A percentile compares a stretch with the other conserved stretches of the same genome.
Conservation (phyloP, 2,329 filamentous ascomycete genomes). For the Fusarium drepaniforme region DNA sequence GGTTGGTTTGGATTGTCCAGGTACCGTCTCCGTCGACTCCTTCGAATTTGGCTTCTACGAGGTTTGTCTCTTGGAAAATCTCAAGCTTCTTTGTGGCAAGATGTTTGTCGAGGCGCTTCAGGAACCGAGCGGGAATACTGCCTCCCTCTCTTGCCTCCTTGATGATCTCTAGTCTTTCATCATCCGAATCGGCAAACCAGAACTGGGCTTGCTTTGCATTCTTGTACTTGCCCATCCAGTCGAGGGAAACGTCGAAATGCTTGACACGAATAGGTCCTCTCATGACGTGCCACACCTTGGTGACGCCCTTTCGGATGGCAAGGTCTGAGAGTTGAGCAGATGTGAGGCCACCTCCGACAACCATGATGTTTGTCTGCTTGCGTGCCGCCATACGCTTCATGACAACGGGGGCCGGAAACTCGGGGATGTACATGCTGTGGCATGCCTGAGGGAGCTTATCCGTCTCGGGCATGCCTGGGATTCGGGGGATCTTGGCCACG, state of each 20-base stretch:
- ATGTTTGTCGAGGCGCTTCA: slow-evolving; percentile 75
- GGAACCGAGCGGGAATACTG: slow-evolving; percentile 78
- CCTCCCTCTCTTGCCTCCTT: slow-evolving; percentile 77
- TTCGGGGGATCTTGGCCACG: slow-evolving; percentile 61
- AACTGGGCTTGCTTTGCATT: slow-evolving; percentile 83
- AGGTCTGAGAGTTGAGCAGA: slow-evolving; percentile 80
- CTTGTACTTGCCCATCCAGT: slow-evolving; percentile 86
- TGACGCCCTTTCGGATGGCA: slow-evolving; percentile 72
- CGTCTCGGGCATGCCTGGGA: slow-evolving; percentile 48
- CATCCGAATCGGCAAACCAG: slow-evolving; percentile 80
- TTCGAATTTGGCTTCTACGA: slow-evolving; percentile 66
- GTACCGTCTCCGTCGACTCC: slow-evolving; percentile 46
- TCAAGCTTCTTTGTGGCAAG: slow-evolving; percentile 62
- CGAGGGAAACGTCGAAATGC: slow-evolving; percentile 81
- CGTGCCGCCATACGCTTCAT: slow-evolving; percentile 63
- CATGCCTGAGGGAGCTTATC: slow-evolving; percentile 58
- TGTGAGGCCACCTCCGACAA: slow-evolving; percentile 82
- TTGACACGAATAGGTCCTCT: slow-evolving; percentile 72
- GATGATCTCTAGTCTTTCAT: slow-evolving; percentile 76
- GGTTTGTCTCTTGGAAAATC: slow-evolving; percentile 68
- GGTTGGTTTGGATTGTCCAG: slow-evolving; percentile 63
- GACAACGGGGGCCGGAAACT: slow-evolving; percentile 68
- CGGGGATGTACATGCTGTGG: slow-evolving; percentile 74
- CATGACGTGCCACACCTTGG: slow-evolving; percentile 78
- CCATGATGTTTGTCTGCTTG: slow-evolving; percentile 71